phyloP scores from a whole-genome alignment of 1,284 basidiomycete genomes.

The Leccinum solheimii region DNA sequence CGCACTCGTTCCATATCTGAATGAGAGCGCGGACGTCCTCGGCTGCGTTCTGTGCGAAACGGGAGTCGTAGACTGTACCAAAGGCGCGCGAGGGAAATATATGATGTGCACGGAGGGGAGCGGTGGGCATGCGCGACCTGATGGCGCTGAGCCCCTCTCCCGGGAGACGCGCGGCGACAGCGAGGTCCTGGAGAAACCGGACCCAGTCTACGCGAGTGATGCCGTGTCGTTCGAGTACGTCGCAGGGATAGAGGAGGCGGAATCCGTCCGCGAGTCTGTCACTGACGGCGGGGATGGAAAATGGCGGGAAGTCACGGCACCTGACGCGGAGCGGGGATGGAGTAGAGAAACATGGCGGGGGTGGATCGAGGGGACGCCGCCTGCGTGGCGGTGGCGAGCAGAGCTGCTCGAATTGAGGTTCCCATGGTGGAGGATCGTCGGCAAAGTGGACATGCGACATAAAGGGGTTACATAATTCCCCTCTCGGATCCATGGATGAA shows the following conservation, averaged over 20 bases:
- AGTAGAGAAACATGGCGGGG: conserved; percentile 34
- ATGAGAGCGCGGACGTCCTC: conserved; percentile 32
- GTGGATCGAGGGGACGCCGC: conserved; percentile 33
- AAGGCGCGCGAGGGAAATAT: conserved; percentile 16
- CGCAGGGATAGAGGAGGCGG: conserved; percentile 27
- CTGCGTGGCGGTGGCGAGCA: not conserved
- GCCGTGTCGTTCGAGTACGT: conserved; percentile 29
- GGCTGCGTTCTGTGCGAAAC: conserved; percentile 21
- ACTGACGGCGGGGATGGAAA: conserved; percentile 27
- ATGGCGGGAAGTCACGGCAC: conserved; percentile 31
- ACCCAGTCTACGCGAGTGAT: conserved; percentile 30
- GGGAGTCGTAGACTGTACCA: conserved; percentile 26
- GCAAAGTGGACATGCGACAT: conserved; percentile 4
- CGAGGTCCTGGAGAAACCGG: conserved; percentile 32
- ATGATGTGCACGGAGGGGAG: conserved; percentile 15
- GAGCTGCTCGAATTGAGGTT: conserved; percentile 30
- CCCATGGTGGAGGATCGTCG: conserved; percentile 28
- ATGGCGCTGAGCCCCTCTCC: conserved; percentile 24
- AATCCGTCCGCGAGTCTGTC: conserved; percentile 30
- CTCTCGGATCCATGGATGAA: too few species aligned
- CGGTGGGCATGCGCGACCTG: conserved; percentile 22
- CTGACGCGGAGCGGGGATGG: conserved; percentile 30
- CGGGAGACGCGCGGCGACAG: conserved; percentile 29
- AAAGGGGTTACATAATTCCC: not conserved
- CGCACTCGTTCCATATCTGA: conserved; percentile 34